Base-by-base conservation (phyloP, 1,284 basidiomycete genomes). In the Boletus calvinii region DNA sequence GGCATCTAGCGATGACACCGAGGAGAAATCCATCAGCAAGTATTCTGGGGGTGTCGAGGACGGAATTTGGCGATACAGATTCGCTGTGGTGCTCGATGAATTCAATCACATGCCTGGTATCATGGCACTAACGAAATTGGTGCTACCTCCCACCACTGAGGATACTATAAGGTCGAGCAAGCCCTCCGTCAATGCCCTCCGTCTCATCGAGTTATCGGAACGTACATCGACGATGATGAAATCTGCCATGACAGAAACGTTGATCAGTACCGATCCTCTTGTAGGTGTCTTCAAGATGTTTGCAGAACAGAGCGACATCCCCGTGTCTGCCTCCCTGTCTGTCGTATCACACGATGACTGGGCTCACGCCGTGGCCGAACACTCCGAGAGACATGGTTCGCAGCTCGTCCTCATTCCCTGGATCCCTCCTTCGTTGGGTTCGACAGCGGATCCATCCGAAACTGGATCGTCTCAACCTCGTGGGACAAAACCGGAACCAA, bases 161-260 rank as follows among this genome's bases (percentile, higher is more conserved):
- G 54, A 58, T n/a, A 46, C 54, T 32, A 50, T 26, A 20, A 56
- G 17, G 38, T 40, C 57, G 48, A 61, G 54, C 35, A 55, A 53
- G 52, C 53, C 18, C 44, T 70, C 40, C 12, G 64, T 93, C 39
- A 81, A 90, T 55, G 91, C 89, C 0, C 81, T 96, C 12, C 87
- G 93, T 26, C 78, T 98, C 26, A 83, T 96, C 55, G 93, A 97
- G 68, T 80, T 98, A 20, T 92, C 94, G 1, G 92, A 96, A 46
- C 90, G 95, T 61, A 90, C 90, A 1, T 96, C 91, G 2, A 89
- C 90, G 0, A 85, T 96, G 48, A 88, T 98, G 81, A 90, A 87
- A 64, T 92, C 91, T 8, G 87, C 91, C 7, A 84, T 85, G 31
- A 80, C 80, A 2, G 84, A 91, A 52, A 76, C 83, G 8, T 73